phyloP scores from a whole-genome alignment of 1,284 basidiomycete species.

The Malassezia vespertilionis region DNA sequence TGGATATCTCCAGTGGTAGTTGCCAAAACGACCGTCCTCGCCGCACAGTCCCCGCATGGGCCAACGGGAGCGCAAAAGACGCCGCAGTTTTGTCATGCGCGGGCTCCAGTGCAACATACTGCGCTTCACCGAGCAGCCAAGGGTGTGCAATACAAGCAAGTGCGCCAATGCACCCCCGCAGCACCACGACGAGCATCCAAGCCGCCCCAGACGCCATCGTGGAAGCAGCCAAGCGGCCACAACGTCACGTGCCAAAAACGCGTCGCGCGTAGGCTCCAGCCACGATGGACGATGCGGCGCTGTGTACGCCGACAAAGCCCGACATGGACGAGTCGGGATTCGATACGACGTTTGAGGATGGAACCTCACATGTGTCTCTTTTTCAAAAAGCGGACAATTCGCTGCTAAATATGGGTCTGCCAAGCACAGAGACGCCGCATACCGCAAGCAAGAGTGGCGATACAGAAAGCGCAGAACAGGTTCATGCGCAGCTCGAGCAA shows the following conservation, averaged over 20 bases:
- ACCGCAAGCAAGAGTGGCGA: not conserved
- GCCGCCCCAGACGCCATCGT: constrained; percentile 1
- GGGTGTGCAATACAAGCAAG: constrained; percentile 25
- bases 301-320: not conserved
- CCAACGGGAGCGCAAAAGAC: constrained; percentile 18
- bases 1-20: constrained; percentile 15
- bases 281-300: constrained; percentile 8
- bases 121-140: constrained; percentile 35
- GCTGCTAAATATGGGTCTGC: constrained; percentile 22
- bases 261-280: not conserved
- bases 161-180: constrained; percentile 21
- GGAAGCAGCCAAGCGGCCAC: not conserved
- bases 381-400: constrained; percentile 21
- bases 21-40: constrained; percentile 15
- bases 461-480: constrained; percentile 25
- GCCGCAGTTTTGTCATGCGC: constrained; percentile 2
- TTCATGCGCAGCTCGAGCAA: constrained; percentile 31
- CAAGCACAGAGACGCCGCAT: constrained; percentile 1
- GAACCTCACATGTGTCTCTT: not conserved
- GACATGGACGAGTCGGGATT: constrained; percentile 5
- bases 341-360: constrained; percentile 3
- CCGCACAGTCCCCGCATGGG: constrained; percentile 14
- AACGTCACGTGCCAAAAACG: not conserved
- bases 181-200: constrained; percentile 15
- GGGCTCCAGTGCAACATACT: constrained; percentile 32